Evolutionary conservation across 768 basidiomycete genomes (phyloP).

Genomic region (Candolleomyces eurysporus): DNA sequence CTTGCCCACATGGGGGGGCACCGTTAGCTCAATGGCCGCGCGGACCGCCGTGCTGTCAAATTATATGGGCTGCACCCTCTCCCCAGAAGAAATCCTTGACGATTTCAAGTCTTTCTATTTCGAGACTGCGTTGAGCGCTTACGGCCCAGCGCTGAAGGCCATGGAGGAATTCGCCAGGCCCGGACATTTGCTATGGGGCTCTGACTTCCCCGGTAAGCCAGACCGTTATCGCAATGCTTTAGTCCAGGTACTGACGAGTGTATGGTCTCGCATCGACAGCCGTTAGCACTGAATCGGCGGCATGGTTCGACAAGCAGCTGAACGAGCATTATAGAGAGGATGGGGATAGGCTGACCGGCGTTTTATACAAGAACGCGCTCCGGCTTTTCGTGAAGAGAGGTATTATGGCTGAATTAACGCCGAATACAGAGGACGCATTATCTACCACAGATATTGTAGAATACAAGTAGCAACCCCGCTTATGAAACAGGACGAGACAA

Average conservation of each 20-base stretch:
- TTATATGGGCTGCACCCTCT: conserved; percentile 69
- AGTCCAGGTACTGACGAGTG: neutral
- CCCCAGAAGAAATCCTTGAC: conserved; percentile 60
- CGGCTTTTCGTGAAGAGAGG: conserved; percentile 41
- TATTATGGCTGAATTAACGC: neutral
- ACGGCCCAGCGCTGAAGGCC: conserved; percentile 48
- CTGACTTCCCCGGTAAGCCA: conserved; percentile 69
- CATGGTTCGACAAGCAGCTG: conserved; percentile 61
- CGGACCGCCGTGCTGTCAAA: conserved; percentile 66
- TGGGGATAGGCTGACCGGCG: conserved; percentile 33
- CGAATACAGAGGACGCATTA: neutral
- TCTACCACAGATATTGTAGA: no score
- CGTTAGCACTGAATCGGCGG: conserved; percentile 50
- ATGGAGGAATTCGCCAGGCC: conserved; percentile 49
- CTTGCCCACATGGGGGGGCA: conserved; percentile 79
- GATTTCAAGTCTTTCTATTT: conserved; percentile 75
- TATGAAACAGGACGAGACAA: no score
- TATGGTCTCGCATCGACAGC: conserved; percentile 35
- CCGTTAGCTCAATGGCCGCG: conserved; percentile 58
- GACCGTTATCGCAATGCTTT: neutral
- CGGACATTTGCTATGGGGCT: conserved; percentile 65
- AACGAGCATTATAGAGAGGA: conserved; percentile 46
- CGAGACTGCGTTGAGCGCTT: conserved; percentile 67
- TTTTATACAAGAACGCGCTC: conserved; percentile 52
- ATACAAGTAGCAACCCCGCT: no score